Base-by-base conservation (phyloP, 2,329 filamentous ascomycete species). In the Fusarium penzigii region DNA sequence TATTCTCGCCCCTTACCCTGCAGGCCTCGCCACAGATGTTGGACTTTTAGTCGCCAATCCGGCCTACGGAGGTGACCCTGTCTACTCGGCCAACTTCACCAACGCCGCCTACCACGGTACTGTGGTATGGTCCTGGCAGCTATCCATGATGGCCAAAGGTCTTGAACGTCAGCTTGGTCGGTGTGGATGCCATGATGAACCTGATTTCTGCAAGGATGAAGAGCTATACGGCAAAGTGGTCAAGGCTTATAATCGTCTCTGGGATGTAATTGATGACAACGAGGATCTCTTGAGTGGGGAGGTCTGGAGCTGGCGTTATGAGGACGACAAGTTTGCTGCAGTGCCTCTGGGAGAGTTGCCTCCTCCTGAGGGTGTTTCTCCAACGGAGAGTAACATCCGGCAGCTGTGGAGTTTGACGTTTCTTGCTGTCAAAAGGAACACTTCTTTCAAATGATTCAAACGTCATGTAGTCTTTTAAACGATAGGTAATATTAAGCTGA, bases 61-160 rank as follows among this genome's bases (percentile, higher is more conserved):
- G 0, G 83, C 84, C 0, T 81, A 81, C 29, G 79, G 80, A 0
- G 73, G 69, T 0, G 70, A 78, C 13, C 67, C 73, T 0, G 70
- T 72, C 2, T 78, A 82, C 46, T 74, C 77, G 0, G 69, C 66
- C 1, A 79, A 80, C 46, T 87, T 79, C 55, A 81, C 80, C 1
- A 81, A 77, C n/a, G 72, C 73, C 3, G 81, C 79, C 0, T 88
- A 70, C 39, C 84, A 87, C 51, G 84, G 83, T 0, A 85, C 84
- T 0, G 84, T 88, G 0, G 73, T 88, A 2, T 87, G 83, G 84
- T 78, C 76, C 42, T 88, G 83, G 83, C 84, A 82, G 49, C 70
- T 87, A 5, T 78, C 83, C 1, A 85, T 87, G 77, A 85, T 87
- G 79, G 84, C 80, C 0, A 77, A 76, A 10, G 84, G 85, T 0